phyloP scores from a whole-genome alignment of 2,329 filamentous ascomycete genomes.

The Claviceps sp. region DNA sequence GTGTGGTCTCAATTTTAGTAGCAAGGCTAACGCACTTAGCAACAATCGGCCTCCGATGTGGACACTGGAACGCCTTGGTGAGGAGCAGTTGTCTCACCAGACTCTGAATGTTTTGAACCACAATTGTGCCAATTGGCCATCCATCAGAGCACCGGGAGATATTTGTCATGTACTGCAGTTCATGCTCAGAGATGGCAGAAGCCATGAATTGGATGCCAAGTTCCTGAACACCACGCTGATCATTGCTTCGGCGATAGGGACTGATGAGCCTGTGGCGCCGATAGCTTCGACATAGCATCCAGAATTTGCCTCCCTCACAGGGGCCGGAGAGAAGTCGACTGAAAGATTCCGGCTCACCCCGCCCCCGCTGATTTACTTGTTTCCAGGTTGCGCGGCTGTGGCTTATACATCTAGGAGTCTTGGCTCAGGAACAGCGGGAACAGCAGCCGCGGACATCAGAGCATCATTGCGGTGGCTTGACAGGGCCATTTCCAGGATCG shows the following conservation, averaged over 20 bases:
- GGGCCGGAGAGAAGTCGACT: neutral
- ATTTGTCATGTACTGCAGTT: neutral
- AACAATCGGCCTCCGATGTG: conserved; percentile 3
- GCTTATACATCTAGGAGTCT: neutral
- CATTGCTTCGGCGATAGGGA: neutral
- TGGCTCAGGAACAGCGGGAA: neutral
- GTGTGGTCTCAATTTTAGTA: neutral
- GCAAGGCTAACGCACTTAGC: neutral
- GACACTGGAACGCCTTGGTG: conserved; percentile 10
- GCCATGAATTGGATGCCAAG: neutral
- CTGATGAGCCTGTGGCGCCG: neutral
- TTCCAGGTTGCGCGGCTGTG: neutral
- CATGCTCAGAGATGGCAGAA: neutral
- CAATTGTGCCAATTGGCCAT: conserved; percentile 12
- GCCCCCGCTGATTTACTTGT: neutral
- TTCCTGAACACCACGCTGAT: neutral
- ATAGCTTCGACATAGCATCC: neutral
- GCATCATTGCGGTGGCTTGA: neutral
- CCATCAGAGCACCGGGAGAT: conserved; percentile 5
- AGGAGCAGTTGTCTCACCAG: conserved; percentile 17
- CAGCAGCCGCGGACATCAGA: neutral
- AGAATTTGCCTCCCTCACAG: neutral
- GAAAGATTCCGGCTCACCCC: neutral
- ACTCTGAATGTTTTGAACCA: conserved; percentile 12
- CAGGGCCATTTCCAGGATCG: neutral